Percentiles rank a stretch among this genome's conserved stretches.
phyloP scores from a whole-genome alignment of 1,284 basidiomycete species.

The Irpex sp. region DNA sequence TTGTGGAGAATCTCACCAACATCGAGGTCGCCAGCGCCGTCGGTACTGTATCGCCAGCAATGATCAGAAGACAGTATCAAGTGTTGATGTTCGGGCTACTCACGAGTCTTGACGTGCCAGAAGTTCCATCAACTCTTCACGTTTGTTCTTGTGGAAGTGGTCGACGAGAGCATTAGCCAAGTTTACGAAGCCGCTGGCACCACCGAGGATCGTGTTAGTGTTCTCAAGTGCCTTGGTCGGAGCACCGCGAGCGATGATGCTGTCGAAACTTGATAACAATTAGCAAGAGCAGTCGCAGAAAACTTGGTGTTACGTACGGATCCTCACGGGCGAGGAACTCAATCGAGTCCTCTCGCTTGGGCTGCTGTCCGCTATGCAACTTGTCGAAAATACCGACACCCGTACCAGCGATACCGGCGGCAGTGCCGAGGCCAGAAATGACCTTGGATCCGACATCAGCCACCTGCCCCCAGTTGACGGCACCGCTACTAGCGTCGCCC shows the following conservation, averaged over 20 bases:
- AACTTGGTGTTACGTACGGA: background rate
- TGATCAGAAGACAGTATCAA: too few relatives aligned
- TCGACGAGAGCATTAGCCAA: background rate
- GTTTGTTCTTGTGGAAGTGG: background rate
- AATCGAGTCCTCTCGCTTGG: background rate
- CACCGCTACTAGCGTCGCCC: conserved; percentile 4
- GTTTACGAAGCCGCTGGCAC: background rate
- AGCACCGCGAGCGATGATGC: background rate
- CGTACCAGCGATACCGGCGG: conserved; percentile 1
- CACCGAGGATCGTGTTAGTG: background rate
- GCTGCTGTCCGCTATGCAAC: background rate
- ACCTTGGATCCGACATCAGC: conserved; percentile 7
- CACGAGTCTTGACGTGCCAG: background rate
- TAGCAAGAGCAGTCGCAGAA: background rate
- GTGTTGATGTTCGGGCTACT: background rate
- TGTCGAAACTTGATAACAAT: background rate
- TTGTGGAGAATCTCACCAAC: background rate
- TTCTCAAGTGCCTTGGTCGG: background rate
- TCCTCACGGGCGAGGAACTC: conserved; percentile 2
- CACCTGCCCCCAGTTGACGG: background rate
- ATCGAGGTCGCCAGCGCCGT: background rate
- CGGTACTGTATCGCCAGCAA: background rate
- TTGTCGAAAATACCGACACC: background rate
- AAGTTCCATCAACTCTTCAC: background rate
- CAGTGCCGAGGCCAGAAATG: conserved; percentile 6